phyloP scores from a whole-genome alignment of 1,284 basidiomycete species.

The Cutaneotrichosporon cutaneum region DNA sequence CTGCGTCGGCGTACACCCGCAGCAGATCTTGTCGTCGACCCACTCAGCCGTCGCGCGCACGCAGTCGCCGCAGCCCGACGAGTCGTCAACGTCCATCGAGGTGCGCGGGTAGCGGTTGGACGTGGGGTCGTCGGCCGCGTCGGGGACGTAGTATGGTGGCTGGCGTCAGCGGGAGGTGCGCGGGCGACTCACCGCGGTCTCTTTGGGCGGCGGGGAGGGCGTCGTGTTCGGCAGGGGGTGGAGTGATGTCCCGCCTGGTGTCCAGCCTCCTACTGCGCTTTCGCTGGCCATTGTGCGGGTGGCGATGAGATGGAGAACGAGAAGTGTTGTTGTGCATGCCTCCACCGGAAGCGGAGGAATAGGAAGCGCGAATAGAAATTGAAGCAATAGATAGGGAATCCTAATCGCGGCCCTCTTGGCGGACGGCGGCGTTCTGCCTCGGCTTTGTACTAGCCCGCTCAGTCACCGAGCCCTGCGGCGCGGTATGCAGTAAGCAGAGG shows the following conservation, averaged over 20 bases:
- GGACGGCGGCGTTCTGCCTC: too few species aligned
- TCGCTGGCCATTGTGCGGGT: background rate
- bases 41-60: background rate
- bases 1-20: background rate
- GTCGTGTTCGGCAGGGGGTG: background rate
- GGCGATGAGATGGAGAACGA: background rate
- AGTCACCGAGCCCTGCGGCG: too few species aligned
- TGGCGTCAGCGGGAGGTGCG: background rate
- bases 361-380: too few species aligned
- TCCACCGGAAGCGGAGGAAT: too few species aligned
- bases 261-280: slow-evolving; percentile 1
- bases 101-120: slow-evolving; percentile 4
- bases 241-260: background rate
- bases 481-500: too few species aligned
- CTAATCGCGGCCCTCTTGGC: too few species aligned
- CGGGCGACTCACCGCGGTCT: background rate
- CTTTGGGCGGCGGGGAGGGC: too few species aligned
- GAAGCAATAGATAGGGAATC: too few species aligned
- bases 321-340: background rate
- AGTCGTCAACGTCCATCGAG: background rate
- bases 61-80: background rate
- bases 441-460: too few species aligned
- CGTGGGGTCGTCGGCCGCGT: background rate
- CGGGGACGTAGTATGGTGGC: slow-evolving; percentile 8
- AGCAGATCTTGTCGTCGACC: background rate